These are phyloP conservation scores for Gossypium anomalum DNA, from an alignment of 345 rosid genomes.

Conservation along the genomic window DNA sequence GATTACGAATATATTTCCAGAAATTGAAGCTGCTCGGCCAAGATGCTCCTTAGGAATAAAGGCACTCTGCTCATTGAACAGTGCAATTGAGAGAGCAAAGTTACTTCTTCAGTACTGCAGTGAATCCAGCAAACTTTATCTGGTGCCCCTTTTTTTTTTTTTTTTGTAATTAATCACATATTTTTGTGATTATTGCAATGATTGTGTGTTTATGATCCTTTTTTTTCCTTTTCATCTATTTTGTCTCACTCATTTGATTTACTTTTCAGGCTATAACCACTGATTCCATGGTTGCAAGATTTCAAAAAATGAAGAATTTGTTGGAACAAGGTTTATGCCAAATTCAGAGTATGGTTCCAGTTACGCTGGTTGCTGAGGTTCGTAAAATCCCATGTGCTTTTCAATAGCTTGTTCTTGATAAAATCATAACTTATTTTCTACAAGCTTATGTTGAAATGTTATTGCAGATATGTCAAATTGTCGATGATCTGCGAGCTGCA, in stretches of 20 bases:
- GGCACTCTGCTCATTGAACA: conserved; percentile 45
- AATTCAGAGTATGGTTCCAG: conserved; percentile 64
- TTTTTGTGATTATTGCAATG: not conserved
- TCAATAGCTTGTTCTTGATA: no score
- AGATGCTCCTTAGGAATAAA: conserved; percentile 57
- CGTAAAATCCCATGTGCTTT: conserved; percentile 20
- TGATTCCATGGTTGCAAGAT: conserved; percentile 43
- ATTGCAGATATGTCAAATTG: conserved; percentile 59
- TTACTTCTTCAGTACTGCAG: conserved; percentile 60
- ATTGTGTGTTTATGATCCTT: not conserved
- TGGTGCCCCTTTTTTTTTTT: conserved; percentile 32
- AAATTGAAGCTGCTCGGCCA: conserved; percentile 75
- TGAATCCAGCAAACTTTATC: conserved; percentile 78
- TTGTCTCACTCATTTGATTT: conserved; percentile 17
- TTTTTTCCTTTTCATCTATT: not conserved
- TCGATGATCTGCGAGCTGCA: conserved; percentile 55
- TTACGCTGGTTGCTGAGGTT: conserved; percentile 62
- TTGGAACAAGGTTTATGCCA: conserved; percentile 52
- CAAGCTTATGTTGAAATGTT: conserved; percentile 19
- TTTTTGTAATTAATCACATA: not conserved
- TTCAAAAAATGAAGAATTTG: conserved; percentile 35
- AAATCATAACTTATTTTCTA: not conserved
- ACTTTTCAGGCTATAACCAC: conserved; percentile 66
- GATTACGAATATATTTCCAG: conserved; percentile 49
- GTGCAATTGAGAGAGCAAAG: conserved; percentile 53